Percentiles rank a stretch among this genome's conserved stretches.
Conservation (phyloP, 139 green algal genomes). For the Coelastrella sp. region DNA sequence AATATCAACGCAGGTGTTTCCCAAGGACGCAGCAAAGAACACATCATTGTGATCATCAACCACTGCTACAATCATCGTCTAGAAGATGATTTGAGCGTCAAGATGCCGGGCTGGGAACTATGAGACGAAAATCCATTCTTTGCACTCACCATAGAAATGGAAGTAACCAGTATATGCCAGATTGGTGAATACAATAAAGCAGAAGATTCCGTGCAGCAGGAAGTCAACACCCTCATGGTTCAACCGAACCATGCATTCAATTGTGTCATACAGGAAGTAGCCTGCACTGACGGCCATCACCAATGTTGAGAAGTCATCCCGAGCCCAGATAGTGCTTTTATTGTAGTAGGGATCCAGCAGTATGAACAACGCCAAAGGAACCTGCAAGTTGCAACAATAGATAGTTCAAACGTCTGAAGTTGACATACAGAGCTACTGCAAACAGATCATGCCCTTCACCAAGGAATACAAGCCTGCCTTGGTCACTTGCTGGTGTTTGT, state of each 20-base stretch:
- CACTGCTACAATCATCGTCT: no score
- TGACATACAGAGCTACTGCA: no score
- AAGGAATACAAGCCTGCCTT: no score
- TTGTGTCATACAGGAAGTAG: constrained; percentile 42
- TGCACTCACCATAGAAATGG: constrained; percentile 51
- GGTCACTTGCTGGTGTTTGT: no score
- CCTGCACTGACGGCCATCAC: constrained; percentile 51
- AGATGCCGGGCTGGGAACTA: no score
- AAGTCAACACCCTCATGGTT: constrained; percentile 51
- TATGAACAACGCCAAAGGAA: constrained; percentile 35
- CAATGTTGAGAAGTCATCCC: constrained; percentile 13
- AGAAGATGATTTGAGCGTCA: no score
- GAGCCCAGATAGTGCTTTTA: constrained; percentile 24
- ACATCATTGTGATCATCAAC: no score
- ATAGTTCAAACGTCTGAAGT: background rate
- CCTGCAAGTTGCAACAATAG: constrained; percentile 1
- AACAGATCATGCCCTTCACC: no score
- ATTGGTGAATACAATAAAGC: constrained; percentile 54
- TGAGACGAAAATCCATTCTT: no score
- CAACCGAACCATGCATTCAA: constrained; percentile 45
- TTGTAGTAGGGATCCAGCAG: constrained; percentile 31
- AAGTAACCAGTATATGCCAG: constrained; percentile 36
- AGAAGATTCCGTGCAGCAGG: constrained; percentile 57
- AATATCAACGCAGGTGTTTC: no score
- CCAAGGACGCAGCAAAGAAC: no score